These are phyloP conservation scores for Fusarium lyarnte DNA, from an alignment of 2,329 filamentous ascomycete species.

Conservation along the genomic window DNA sequence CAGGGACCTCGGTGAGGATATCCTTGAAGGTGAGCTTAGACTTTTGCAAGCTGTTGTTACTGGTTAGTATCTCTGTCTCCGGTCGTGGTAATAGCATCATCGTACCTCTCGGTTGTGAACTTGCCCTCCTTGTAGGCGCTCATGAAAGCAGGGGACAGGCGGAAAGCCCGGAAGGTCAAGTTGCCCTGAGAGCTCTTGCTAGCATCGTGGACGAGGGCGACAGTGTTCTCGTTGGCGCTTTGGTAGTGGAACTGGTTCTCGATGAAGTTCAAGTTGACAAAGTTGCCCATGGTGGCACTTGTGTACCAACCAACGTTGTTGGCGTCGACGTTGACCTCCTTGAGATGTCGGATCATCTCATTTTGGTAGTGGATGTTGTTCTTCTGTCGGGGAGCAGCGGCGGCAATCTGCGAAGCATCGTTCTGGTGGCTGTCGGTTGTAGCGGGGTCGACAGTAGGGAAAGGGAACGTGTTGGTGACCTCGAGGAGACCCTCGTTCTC, in stretches of 20 bases:
- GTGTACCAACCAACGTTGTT: conserved; percentile 99
- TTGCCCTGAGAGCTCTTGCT: conserved; percentile 94
- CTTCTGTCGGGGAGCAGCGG: conserved; percentile 91
- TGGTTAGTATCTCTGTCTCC: conserved; percentile 17
- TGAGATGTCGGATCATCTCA: conserved; percentile 96
- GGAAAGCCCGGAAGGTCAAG: conserved; percentile 89
- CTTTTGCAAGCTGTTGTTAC: conserved; percentile 83
- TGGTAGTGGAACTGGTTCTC: conserved; percentile 99
- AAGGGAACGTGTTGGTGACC: conserved; percentile 94
- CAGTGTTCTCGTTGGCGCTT: conserved; percentile 88
- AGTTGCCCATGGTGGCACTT: conserved; percentile 98
- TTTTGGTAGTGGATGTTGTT: conserved; percentile 87
- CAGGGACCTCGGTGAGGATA: conserved; percentile 88
- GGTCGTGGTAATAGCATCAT: neutral
- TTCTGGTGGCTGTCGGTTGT: conserved; percentile 78
- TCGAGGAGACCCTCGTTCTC: conserved; percentile 83
- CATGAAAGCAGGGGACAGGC: conserved; percentile 88
- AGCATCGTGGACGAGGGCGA: conserved; percentile 93
- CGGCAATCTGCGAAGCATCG: conserved; percentile 78
- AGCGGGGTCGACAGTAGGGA: conserved; percentile 82
- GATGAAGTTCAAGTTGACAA: conserved; percentile 92
- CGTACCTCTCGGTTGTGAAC: conserved; percentile 94
- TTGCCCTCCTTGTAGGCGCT: conserved; percentile 94
- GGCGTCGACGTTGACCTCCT: conserved; percentile 97
- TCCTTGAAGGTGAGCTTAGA: conserved; percentile 93